Conservation (phyloP, 164 flowering plant genomes). For the Stephania yunnanensis region DNA sequence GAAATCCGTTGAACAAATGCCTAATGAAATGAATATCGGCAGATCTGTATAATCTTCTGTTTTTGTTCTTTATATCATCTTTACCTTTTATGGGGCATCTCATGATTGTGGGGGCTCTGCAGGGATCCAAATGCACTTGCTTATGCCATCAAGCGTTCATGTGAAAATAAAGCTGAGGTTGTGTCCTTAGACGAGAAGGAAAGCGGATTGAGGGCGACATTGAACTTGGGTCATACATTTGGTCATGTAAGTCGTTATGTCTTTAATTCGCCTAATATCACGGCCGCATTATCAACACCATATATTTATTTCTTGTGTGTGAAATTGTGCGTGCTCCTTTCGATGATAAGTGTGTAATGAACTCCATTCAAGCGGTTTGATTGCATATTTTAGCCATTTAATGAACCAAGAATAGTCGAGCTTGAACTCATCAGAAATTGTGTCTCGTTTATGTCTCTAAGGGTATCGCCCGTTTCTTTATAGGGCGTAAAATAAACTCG, state of each 20-base stretch:
- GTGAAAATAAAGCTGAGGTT: constrained; percentile 98
- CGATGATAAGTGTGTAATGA: background rate
- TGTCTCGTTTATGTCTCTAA: no score
- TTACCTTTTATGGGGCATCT: no score
- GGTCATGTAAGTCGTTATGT: constrained; percentile 68
- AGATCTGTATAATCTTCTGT: no score
- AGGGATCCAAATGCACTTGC: constrained; percentile 83
- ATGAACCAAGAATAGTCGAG: no score
- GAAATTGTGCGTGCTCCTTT: background rate
- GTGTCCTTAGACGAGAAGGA: constrained; percentile 96
- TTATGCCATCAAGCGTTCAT: constrained; percentile 94
- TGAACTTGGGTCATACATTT: constrained; percentile 97
- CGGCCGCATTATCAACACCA: background rate
- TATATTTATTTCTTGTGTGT: no score
- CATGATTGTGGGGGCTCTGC: constrained; percentile 13
- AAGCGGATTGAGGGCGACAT: constrained; percentile 85
- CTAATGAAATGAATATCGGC: no score
- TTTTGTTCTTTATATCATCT: no score
- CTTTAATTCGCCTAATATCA: no score
- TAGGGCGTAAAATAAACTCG: no score
- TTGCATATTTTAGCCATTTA: background rate
- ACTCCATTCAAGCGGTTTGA: background rate
- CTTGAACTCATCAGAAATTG: no score
- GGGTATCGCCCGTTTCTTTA: no score
- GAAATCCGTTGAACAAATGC: no score